Conservation (phyloP, 2,329 filamentous ascomycete genomes). For the Colletotrichum sp. region DNA sequence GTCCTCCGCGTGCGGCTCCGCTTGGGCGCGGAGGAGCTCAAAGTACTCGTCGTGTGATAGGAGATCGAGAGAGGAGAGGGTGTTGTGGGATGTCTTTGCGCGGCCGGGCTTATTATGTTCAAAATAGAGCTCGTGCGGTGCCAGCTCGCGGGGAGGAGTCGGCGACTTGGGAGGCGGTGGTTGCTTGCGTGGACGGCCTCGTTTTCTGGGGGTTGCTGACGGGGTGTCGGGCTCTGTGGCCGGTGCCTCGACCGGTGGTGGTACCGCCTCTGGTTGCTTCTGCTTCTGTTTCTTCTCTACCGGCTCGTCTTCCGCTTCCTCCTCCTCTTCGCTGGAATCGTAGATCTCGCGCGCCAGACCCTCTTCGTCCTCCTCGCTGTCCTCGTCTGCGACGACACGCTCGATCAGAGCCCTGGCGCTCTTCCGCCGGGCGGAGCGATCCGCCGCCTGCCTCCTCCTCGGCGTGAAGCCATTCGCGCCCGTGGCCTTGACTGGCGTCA, state of each 20-base stretch:
- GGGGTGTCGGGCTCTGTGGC: conserved; percentile 36
- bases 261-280: conserved; percentile 20
- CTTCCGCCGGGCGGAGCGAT: conserved; percentile 86
- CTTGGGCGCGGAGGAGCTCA: conserved; percentile 63
- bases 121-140: conserved; percentile 91
- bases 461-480: conserved; percentile 57
- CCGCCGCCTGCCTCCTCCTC: conserved; percentile 70
- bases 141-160: conserved; percentile 80
- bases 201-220: conserved; percentile 52
- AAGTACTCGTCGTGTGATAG: conserved; percentile 96
- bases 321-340: conserved; percentile 56
- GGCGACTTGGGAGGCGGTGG: conserved; percentile 63
- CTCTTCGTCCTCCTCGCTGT: conserved; percentile 75
- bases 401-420: conserved; percentile 79
- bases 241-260: conserved; percentile 30
- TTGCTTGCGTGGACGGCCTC: conserved; percentile 41
- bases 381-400: conserved; percentile 65
- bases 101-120: conserved; percentile 85
- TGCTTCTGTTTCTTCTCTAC: conserved; percentile 13
- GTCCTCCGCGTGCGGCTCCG: conserved; percentile 73
- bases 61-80: conserved; percentile 72
- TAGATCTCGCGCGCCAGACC: conserved; percentile 73
- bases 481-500: conserved; percentile 42
- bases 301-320: conserved; percentile 27
- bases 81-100: conserved; percentile 86